Evolutionary conservation across 1,284 basidiomycete species (phyloP).

Genomic region (Flammula alnicola): DNA sequence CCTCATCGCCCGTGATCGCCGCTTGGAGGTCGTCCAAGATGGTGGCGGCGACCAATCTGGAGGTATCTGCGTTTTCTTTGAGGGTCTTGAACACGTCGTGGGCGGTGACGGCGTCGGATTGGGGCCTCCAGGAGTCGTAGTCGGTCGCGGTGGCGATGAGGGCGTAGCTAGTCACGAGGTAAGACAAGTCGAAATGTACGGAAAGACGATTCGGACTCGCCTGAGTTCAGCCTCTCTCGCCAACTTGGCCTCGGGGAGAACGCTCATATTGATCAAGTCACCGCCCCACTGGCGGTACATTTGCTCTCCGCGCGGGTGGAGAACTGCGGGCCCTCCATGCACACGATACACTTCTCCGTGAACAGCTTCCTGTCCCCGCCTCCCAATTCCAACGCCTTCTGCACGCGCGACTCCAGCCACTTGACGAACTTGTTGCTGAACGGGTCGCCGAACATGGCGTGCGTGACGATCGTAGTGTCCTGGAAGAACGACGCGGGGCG

Average conservation of each 20-base stretch:
- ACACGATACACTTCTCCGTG: conserved; percentile 85
- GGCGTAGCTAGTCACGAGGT: conserved; percentile 65
- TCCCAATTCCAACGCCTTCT: conserved; percentile 63
- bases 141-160: conserved; percentile 91
- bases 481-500: conserved; percentile 90
- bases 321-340: conserved; percentile 97
- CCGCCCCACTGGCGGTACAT: conserved; percentile 96
- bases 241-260: conserved; percentile 94
- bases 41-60: conserved; percentile 74
- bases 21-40: conserved; percentile 82
- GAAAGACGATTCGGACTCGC: conserved; percentile 44
- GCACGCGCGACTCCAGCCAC: conserved; percentile 75
- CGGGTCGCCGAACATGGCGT: conserved; percentile 94
- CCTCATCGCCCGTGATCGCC: conserved; percentile 37
- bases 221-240: conserved; percentile 94
- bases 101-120: conserved; percentile 83
- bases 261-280: conserved; percentile 96
- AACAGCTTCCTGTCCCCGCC: conserved; percentile 69
- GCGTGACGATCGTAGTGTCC: conserved; percentile 82
- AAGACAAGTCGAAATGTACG: background rate
- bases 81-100: conserved; percentile 90
- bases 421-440: conserved; percentile 70
- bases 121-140: conserved; percentile 89
- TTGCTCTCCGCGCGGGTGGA: conserved; percentile 92
- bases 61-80: conserved; percentile 83